These are phyloP conservation scores for Cercospora zeina DNA, from an alignment of 2,329 filamentous ascomycete genomes.

Conservation along the genomic window DNA sequence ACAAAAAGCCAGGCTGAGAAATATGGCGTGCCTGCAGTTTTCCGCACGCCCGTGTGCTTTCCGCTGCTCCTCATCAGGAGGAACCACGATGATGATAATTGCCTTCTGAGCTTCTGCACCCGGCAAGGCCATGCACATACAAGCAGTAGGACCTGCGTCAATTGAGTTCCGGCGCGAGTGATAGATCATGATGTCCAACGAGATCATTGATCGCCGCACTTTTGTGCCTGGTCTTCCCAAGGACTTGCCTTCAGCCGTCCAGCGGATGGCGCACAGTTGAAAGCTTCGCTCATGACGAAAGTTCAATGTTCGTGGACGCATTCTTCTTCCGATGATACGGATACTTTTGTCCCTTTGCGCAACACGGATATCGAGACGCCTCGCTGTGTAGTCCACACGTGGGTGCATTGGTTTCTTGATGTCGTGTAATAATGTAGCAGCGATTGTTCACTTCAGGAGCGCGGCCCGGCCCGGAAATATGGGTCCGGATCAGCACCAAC, in stretches of 20 bases:
- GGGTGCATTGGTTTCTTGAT: too few species aligned
- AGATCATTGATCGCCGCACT: slow-evolving; percentile 2
- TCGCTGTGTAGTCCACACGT: too few species aligned
- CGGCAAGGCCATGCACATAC: neutral
- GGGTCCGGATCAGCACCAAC: too few species aligned
- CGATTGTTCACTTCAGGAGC: too few species aligned
- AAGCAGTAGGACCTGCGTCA: neutral
- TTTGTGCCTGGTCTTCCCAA: neutral
- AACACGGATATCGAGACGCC: too few species aligned
- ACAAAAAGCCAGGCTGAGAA: neutral
- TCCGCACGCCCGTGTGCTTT: slow-evolving; percentile 10
- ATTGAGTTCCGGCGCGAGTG: neutral
- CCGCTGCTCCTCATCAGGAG: neutral
- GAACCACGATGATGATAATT: neutral
- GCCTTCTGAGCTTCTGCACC: neutral
- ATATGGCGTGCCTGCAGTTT: neutral
- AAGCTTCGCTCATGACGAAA: too few species aligned
- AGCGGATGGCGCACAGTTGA: too few species aligned
- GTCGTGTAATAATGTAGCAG: too few species aligned
- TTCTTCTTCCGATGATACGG: too few species aligned
- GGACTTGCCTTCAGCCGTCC: neutral
- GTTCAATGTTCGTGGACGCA: too few species aligned
- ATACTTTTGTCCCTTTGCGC: too few species aligned
- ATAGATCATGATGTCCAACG: neutral
- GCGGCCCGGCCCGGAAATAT: too few species aligned